Percentiles rank a stretch among this genome's conserved stretches.
These are phyloP conservation scores for Obelidium mucronatum DNA, from an alignment of 192 early-diverging fungal genomes.

Conservation along the genomic window DNA sequence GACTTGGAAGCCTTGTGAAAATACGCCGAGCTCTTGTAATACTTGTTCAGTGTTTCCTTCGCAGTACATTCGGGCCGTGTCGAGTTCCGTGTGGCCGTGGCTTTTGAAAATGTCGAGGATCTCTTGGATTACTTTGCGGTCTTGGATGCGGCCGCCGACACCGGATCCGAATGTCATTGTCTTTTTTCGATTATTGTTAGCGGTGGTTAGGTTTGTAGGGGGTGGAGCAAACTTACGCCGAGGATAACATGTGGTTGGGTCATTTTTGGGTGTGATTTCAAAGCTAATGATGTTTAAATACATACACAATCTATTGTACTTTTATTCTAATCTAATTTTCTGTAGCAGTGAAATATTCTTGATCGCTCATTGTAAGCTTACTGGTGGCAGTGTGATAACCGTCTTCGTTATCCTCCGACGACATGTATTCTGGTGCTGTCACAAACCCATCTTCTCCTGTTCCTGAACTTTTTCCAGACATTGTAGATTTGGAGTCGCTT, in stretches of 20 bases:
- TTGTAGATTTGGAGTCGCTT: not conserved
- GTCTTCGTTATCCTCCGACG: not conserved
- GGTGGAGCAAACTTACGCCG: not conserved
- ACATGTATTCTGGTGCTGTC: conserved; percentile 14
- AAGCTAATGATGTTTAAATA: too few relatives aligned
- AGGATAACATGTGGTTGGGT: conserved; percentile 35
- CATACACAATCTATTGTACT: not conserved
- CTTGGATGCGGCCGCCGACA: conserved; percentile 55
- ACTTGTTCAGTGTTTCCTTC: conserved; percentile 66
- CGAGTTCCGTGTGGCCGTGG: conserved; percentile 55
- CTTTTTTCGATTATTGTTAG: not conserved
- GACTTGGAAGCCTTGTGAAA: conserved; percentile 39
- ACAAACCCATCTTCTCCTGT: not conserved
- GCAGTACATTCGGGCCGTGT: conserved; percentile 58
- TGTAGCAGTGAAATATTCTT: not conserved
- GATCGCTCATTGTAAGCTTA: not conserved
- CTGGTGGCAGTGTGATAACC: conserved; percentile 14
- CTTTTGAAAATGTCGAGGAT: conserved; percentile 48
- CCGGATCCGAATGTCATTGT: conserved; percentile 42
- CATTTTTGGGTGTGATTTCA: too few relatives aligned
- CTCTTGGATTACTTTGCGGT: conserved; percentile 38
- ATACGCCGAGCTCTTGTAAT: conserved; percentile 31
- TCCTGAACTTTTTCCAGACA: not conserved
- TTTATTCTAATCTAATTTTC: conserved; percentile 1
- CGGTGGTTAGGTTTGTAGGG: not conserved